Conservation (phyloP, 164 flowering plant species). For the Sedum album region DNA sequence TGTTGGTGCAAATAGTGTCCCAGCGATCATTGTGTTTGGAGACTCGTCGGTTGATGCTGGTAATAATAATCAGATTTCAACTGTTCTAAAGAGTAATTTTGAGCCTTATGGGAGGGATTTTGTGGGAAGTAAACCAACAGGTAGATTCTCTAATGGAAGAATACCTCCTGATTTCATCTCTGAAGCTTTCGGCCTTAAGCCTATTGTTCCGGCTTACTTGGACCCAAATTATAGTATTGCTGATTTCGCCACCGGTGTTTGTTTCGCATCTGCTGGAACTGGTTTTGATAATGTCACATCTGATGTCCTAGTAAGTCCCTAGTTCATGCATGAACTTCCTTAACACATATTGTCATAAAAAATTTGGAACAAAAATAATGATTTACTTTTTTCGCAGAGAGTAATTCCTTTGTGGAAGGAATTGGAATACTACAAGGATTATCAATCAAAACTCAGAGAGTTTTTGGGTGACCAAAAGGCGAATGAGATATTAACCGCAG, state of each 20-base stretch:
- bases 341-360: not conserved
- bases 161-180: conserved; percentile 1
- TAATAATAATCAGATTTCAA: not conserved
- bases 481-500: not conserved
- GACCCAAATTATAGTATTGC: not conserved
- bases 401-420: not conserved
- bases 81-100: not conserved
- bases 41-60: conserved; percentile 2
- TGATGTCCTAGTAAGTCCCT: not conserved
- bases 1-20: not conserved
- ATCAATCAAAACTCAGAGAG: not conserved
- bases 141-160: not conserved
- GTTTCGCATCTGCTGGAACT: not conserved
- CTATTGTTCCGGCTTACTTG: not conserved
- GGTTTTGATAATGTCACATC: not conserved
- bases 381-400: not conserved
- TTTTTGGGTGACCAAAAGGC: not conserved
- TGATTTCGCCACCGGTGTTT: not conserved
- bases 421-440: not conserved
- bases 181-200: not conserved
- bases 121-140: not conserved
- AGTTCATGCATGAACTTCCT: not conserved
- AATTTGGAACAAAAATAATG: too few species aligned
- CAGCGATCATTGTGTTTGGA: not conserved
- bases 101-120: not conserved